phyloP scores from a whole-genome alignment of 345 rosid genomes.

The Erucastrum elatum region DNA sequence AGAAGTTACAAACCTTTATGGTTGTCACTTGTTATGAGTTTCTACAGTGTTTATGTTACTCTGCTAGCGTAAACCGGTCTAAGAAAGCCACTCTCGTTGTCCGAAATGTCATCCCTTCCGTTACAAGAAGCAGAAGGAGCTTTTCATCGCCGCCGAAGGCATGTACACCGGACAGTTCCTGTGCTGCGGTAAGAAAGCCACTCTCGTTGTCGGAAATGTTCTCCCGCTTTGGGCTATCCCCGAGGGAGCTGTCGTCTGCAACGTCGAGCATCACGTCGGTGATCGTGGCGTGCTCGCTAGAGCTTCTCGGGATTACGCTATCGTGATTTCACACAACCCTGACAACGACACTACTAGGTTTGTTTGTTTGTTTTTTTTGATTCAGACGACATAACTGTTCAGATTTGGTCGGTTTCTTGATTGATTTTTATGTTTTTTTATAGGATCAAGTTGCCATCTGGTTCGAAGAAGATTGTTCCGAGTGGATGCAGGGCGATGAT shows the following conservation, averaged over 20 bases:
- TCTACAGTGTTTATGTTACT: background rate
- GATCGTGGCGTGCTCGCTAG: slow-evolving; percentile 65
- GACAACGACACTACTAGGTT: slow-evolving; percentile 70
- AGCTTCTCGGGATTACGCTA: slow-evolving; percentile 62
- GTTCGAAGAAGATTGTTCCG: slow-evolving; percentile 66
- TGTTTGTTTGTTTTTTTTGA: background rate
- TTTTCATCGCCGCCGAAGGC: slow-evolving; percentile 66
- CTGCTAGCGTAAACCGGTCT: background rate
- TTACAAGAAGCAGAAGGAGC: slow-evolving; percentile 71
- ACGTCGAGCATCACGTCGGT: slow-evolving; percentile 75
- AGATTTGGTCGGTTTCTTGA: background rate
- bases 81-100: background rate
- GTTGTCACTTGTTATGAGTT: background rate
- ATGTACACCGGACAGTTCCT: slow-evolving; percentile 64
- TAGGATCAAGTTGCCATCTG: slow-evolving; percentile 79
- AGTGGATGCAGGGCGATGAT: slow-evolving; percentile 78
- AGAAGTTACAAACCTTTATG: background rate
- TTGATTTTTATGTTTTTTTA: background rate
- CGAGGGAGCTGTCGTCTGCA: slow-evolving; percentile 74
- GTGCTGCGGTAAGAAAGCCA: slow-evolving; percentile 61
- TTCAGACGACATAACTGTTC: background rate
- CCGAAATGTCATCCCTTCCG: slow-evolving; percentile 58
- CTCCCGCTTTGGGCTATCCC: slow-evolving; percentile 59
- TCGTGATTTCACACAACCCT: slow-evolving; percentile 68
- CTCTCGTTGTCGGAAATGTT: slow-evolving; percentile 57